Base-by-base conservation (phyloP, 371 early-diverging fungal genomes). In the Mortierella polycephala region DNA sequence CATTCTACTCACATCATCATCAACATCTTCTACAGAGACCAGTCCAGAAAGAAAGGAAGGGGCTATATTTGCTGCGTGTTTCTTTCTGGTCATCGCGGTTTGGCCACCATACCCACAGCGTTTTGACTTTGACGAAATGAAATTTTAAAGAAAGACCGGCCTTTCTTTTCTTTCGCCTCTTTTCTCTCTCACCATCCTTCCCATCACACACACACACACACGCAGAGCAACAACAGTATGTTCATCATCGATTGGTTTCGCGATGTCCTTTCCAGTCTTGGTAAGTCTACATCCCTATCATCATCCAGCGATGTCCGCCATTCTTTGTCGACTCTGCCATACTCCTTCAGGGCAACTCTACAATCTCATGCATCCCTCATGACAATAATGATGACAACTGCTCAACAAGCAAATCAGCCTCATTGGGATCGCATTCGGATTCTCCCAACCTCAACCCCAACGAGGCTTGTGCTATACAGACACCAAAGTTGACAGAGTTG, bases 181-280 rank as follows among this genome's bases (percentile, higher is more conserved):
- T 57, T 40, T 42, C 60, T 49, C 18, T 50, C 30, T 49, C n/a
- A 65, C 44, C 39, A 42, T 16, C 52, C 45, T 13, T 52, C 37
- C 18, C 63, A 44, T 30, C 57, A 4, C 45, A 16, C 41, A 52
- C 63, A 10, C 47, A 46, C 44, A 16, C 41, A 42, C 59, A 45
- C 37, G 47, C n/a, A n/a, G n/a, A n/a, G n/a, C n/a, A n/a, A 18
- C 51, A 18, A 57, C 69, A 66, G 41, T 55, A 96, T 96, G 96
- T 96, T 96, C 85, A 87, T 97, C 81, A 85, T 96, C 79, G 93
- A 94, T 84, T 97, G 97, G 97, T 95, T 97, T 85, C 94, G 92
- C 87, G 93, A 95, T 82, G 92, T 96, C 53, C 86, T 97, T 63
- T 84, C 91, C 69, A 85, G 84, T 64, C 86, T 95, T 57, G 97